Evolutionary conservation across 129 eudicot genomes (phyloP).

Genomic region (Calendula officinalis): DNA sequence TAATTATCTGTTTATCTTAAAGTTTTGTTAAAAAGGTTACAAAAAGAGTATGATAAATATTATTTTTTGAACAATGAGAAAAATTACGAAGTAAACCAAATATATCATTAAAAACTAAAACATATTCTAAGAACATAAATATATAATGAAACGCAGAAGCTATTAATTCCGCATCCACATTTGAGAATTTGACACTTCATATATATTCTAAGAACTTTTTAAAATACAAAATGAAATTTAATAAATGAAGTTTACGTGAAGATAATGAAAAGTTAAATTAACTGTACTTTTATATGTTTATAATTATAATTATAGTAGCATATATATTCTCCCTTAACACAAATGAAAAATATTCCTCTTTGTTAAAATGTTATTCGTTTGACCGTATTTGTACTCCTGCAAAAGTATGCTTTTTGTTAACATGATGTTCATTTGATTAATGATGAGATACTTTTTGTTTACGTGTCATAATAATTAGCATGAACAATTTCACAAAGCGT

Average conservation of each 20-base stretch:
- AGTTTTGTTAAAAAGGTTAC: not conserved
- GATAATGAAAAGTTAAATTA: not conserved
- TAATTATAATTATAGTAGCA: not conserved
- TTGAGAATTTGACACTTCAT: slow-evolving; percentile 12
- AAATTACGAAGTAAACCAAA: not conserved
- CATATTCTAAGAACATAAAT: not conserved
- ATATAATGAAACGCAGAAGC: not conserved
- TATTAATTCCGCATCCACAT: slow-evolving; percentile 7
- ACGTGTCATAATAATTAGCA: not conserved
- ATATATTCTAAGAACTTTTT: not conserved
- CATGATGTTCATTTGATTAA: not conserved
- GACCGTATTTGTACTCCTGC: slow-evolving; percentile 1
- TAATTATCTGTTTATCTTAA: not conserved
- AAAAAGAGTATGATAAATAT: not conserved
- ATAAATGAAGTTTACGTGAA: not conserved
- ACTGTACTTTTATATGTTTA: not conserved
- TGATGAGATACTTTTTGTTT: not conserved
- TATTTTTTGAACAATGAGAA: not conserved
- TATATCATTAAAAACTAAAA: not conserved
- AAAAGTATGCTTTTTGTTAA: not conserved
- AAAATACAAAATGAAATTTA: not conserved
- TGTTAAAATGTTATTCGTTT: slow-evolving; percentile 14
- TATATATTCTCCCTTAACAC: not conserved
- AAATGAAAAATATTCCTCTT: not conserved
- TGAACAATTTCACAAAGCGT: too few species aligned